These are phyloP conservation scores for Datura wrightii DNA, from an alignment of 257 asterid species.

Conservation along the genomic window DNA sequence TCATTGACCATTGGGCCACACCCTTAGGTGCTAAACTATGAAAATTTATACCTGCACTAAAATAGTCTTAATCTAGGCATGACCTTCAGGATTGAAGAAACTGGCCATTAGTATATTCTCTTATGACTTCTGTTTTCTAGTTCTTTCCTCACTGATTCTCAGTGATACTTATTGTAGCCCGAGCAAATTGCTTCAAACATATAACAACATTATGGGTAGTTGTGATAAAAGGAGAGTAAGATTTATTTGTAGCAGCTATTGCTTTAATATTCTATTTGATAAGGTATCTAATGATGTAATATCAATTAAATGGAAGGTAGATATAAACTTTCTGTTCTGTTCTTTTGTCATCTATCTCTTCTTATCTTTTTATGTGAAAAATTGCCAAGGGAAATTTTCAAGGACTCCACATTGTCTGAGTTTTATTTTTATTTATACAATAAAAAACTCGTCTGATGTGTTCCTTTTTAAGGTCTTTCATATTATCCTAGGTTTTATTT, in stretches of 20 bases:
- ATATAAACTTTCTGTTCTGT: neutral
- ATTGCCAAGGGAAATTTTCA: neutral
- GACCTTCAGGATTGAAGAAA: conserved; percentile 22
- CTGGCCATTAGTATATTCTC: conserved; percentile 1
- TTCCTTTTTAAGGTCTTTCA: neutral
- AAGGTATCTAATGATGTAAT: neutral
- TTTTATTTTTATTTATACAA: conserved; percentile 25
- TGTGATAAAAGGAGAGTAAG: conserved; percentile 12
- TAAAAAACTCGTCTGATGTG: neutral
- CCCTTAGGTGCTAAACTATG: neutral
- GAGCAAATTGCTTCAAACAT: conserved; percentile 4
- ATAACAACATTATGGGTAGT: neutral
- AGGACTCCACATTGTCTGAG: neutral
- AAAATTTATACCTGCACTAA: neutral
- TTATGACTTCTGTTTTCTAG: conserved; percentile 1
- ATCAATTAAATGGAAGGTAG: neutral
- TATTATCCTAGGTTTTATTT: conserved; percentile 14
- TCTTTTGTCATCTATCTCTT: neutral
- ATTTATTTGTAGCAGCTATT: conserved; percentile 17
- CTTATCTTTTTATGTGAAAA: neutral
- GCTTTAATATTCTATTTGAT: neutral
- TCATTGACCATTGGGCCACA: conserved; percentile 1
- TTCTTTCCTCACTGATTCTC: neutral
- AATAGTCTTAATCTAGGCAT: neutral
- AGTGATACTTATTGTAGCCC: neutral